Percentiles rank a stretch among this genome's conserved stretches.
Evolutionary conservation across 441 rosid genomes (phyloP).

Genomic region (Populus tomentosa): DNA sequence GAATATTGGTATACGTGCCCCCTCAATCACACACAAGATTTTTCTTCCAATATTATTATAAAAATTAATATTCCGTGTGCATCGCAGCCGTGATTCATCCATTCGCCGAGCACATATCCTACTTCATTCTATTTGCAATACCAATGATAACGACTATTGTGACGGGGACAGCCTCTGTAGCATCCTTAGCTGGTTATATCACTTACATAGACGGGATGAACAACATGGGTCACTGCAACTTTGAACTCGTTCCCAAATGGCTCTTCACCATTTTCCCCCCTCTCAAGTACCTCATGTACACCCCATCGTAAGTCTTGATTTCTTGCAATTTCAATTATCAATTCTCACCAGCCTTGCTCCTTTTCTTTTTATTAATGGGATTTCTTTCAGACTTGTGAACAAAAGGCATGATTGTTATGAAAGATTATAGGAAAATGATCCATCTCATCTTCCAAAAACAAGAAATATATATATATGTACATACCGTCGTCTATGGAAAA

Average conservation of each 20-base stretch:
- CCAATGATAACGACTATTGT: conserved; percentile 28
- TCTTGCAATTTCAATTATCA: not conserved
- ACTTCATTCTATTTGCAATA: conserved; percentile 42
- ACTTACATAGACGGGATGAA: conserved; percentile 67
- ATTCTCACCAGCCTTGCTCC: not conserved
- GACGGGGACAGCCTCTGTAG: conserved; percentile 29
- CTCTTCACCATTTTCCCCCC: conserved; percentile 56
- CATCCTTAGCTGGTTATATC: conserved; percentile 26
- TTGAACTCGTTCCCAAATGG: conserved; percentile 60
- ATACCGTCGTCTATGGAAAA: no score
- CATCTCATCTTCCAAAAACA: no score
- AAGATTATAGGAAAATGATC: no score
- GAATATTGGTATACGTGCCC: no score
- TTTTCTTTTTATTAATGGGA: not conserved
- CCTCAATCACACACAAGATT: no score
- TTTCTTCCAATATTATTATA: no score
- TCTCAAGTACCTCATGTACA: conserved; percentile 68
- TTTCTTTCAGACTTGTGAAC: no score
- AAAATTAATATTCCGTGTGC: no score
- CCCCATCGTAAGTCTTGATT: conserved; percentile 54
- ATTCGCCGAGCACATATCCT: conserved; percentile 58
- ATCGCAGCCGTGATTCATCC: conserved; percentile 74
- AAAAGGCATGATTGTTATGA: no score
- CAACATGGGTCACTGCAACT: conserved; percentile 94
- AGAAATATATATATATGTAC: no score